These are phyloP conservation scores for Mycena indigotica DNA, from an alignment of 768 basidiomycete genomes.

Conservation along the genomic window DNA sequence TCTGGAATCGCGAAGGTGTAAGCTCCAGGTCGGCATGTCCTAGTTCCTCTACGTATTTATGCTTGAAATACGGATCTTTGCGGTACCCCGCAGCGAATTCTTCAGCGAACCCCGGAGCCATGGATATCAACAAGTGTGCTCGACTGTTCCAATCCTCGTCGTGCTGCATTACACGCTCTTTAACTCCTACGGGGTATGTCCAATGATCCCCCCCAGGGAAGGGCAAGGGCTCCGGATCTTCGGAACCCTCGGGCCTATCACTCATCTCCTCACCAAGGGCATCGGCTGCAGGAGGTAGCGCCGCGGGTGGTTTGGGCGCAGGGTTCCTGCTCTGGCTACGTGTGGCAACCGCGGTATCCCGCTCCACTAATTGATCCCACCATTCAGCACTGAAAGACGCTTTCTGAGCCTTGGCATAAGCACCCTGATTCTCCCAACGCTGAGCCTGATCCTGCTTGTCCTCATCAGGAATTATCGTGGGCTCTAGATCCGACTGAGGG, in stretches of 20 bases:
- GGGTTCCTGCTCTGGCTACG: neutral
- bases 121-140: neutral
- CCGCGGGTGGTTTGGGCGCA: neutral
- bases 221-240: neutral
- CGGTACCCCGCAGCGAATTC: neutral
- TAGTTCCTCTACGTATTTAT: neutral
- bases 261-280: neutral
- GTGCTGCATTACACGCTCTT: neutral
- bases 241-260: neutral
- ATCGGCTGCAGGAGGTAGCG: neutral
- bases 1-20: slow-evolving; percentile 10
- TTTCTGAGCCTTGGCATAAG: slow-evolving; percentile 1
- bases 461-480: neutral
- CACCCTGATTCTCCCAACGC: neutral
- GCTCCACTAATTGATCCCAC: neutral
- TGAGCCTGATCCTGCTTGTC: neutral
- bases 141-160: neutral
- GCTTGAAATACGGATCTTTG: neutral
- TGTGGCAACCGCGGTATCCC: neutral
- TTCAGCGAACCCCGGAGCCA: neutral
- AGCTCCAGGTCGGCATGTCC: neutral
- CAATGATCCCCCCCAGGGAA: neutral
- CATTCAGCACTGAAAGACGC: neutral
- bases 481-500: neutral
- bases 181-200: neutral